These are phyloP conservation scores for Phallus indusiatus DNA, from an alignment of 768 basidiomycete genomes.

Conservation along the genomic window DNA sequence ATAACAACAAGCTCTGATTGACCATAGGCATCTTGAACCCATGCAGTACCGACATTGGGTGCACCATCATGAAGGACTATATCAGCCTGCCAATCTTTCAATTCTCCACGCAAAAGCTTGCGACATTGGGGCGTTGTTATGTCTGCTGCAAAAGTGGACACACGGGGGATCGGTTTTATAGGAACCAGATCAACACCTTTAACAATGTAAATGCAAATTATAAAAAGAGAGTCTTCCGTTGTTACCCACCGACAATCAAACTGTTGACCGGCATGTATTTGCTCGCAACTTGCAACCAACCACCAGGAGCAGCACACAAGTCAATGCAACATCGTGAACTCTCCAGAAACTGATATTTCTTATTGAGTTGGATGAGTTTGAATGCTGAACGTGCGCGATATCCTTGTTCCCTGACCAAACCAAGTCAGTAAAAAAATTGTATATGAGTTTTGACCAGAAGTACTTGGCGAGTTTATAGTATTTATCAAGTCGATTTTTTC, in stretches of 20 bases:
- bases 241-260: constrained; percentile 71
- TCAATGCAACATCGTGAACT: constrained; percentile 89
- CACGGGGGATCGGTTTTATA: constrained; percentile 91
- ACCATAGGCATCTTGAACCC: constrained; percentile 97
- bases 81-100: constrained; percentile 99
- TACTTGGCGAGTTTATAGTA: constrained; percentile 96
- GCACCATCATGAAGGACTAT: constrained; percentile 98
- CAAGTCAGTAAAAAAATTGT: background rate
- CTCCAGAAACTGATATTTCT: constrained; percentile 91
- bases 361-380: constrained; percentile 98
- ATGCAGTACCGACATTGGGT: constrained; percentile 97
- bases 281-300: constrained; percentile 97
- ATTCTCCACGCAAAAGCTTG: constrained; percentile 69
- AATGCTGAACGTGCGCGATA: constrained; percentile 99
- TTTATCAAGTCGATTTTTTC: constrained; percentile 92
- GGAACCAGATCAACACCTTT: constrained; percentile 91
- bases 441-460: constrained; percentile 8
- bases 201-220: constrained; percentile 8
- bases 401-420: constrained; percentile 77
- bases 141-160: constrained; percentile 85
- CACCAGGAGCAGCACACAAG: constrained; percentile 96
- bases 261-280: constrained; percentile 95
- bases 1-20: constrained; percentile 96
- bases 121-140: constrained; percentile 92
- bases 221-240: background rate